Conservation (phyloP, 2,329 filamentous ascomycete genomes). For the Monosporascus sp. region DNA sequence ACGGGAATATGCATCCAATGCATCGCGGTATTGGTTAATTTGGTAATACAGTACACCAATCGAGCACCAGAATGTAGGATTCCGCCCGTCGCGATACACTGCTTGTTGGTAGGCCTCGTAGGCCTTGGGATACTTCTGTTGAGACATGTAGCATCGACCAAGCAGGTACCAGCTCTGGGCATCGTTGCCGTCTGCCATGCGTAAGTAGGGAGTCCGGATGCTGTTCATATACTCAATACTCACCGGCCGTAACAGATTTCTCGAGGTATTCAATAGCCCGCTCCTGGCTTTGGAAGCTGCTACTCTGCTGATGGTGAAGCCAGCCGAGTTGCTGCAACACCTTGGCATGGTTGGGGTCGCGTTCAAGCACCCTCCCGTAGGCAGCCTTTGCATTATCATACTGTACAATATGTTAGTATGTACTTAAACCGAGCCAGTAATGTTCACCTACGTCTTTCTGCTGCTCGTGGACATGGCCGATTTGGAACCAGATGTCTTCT, state of each 20-base stretch:
- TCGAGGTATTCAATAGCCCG: slow-evolving; percentile 95
- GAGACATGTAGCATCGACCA: slow-evolving; percentile 97
- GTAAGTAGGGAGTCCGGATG: slow-evolving; percentile 20
- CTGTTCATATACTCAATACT: slow-evolving; percentile 27
- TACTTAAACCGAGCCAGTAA: slow-evolving; percentile 10
- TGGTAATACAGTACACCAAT: slow-evolving; percentile 99
- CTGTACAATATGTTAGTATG: slow-evolving; percentile 42
- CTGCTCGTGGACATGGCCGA: slow-evolving; percentile 96
- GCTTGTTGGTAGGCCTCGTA: slow-evolving; percentile 99
- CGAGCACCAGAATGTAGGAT: slow-evolving; percentile 99
- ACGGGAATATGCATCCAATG: slow-evolving; percentile 92
- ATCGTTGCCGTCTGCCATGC: slow-evolving; percentile 72
- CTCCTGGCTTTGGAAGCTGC: slow-evolving; percentile 85
- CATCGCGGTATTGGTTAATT: slow-evolving; percentile 98
- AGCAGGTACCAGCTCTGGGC: slow-evolving; percentile 98
- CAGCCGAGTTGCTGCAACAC: slow-evolving; percentile 96
- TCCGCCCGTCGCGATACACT: slow-evolving; percentile 94
- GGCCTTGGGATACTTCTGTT: slow-evolving; percentile 97
- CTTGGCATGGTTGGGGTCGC: slow-evolving; percentile 94
- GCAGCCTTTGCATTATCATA: slow-evolving; percentile 90
- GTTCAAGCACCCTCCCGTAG: slow-evolving; percentile 87
- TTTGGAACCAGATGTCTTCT: slow-evolving; percentile 99
- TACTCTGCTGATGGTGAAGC: slow-evolving; percentile 95
- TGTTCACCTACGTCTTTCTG: slow-evolving; percentile 81
- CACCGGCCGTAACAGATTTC: slow-evolving; percentile 90